Evolutionary conservation across 2,329 filamentous ascomycete genomes (phyloP), one percentile per base, ranked within the genome.

Genomic region (Aureobasidium sp.): DNA sequence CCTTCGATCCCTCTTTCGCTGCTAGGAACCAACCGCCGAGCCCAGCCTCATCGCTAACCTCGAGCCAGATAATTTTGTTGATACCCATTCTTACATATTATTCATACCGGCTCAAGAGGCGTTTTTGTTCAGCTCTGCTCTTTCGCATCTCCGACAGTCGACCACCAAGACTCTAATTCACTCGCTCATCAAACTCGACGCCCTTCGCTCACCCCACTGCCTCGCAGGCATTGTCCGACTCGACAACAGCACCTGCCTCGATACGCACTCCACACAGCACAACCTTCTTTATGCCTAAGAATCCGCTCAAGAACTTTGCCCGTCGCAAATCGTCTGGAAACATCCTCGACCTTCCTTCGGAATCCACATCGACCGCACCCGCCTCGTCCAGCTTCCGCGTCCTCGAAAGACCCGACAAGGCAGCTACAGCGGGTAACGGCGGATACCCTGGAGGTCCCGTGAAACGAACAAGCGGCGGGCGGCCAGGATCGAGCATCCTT

Each of bases 251-350:
- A 41, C 44, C 57, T 59, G 45, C 25, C 20, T 42, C 36, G n/a
- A 39, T 14, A 31, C 44, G 44, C 57, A 60, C 45, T 51, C 15
- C 11, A 47, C 45, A 39, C 44, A 15, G 22, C 39, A 55, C 57
- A 47, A 61, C 63, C 65, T 67, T 64, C 68, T 70, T 69, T 66
- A 83, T 83, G 80, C 81, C 81, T 69, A 82, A 82, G 70, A 82
- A 83, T 71, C 72, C 81, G 53, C 79, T 81, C 57, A 83, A 82
- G 66, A 65, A 65, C 63, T 82, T 83, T 68, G 72, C 73, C 66
- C 77, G 80, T 68, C 79, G 81, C 67, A 82, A 82, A 72, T 83
- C 80, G 63, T 80, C 80, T 64, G 80, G 79, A 52, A 81, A 82
- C 73, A 77, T 74, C 57, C 71, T 83, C 64, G 81, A 83, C 60